A percentile compares a stretch with the other conserved stretches of the same genome.
These are phyloP conservation scores for Diaporthe ampelina DNA, from an alignment of 2,329 filamentous ascomycete species.

Conservation along the genomic window DNA sequence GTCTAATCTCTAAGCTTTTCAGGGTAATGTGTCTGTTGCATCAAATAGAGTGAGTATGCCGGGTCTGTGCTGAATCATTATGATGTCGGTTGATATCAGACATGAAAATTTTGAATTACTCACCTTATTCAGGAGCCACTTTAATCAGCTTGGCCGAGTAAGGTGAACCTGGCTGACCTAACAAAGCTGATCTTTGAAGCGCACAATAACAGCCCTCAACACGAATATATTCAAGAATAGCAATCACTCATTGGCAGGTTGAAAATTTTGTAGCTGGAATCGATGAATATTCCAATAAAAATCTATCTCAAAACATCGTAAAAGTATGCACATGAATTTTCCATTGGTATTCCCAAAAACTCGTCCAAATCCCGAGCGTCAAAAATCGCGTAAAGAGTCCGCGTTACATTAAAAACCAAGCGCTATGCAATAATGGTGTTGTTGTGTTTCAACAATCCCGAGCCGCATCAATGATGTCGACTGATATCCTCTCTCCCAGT, in stretches of 20 bases:
- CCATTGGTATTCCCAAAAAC: neutral
- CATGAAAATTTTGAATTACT: constrained; percentile 9
- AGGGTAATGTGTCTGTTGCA: neutral
- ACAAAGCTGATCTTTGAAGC: neutral
- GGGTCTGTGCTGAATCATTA: neutral
- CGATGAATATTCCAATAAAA: constrained; percentile 5
- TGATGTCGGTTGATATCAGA: neutral
- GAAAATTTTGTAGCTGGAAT: neutral
- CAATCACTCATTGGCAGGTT: no score
- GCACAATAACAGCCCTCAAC: neutral
- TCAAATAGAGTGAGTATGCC: no score
- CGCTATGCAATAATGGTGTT: constrained; percentile 20
- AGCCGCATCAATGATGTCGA: neutral
- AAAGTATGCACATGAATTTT: constrained; percentile 31
- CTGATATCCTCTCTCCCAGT: neutral
- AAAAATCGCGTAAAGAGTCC: constrained; percentile 28
- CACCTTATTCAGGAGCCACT: neutral
- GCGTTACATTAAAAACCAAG: constrained; percentile 31
- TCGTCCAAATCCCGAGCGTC: constrained; percentile 16
- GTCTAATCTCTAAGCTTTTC: neutral
- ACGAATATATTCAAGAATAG: neutral
- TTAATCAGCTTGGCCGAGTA: neutral
- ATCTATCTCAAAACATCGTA: constrained; percentile 22
- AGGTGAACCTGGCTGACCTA: neutral
- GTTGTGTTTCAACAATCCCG: neutral